Percentiles rank a stretch among this genome's conserved stretches.
Evolutionary conservation across 352 stramenopile genomes (phyloP).

Genomic region (Globisporangium lucens): DNA sequence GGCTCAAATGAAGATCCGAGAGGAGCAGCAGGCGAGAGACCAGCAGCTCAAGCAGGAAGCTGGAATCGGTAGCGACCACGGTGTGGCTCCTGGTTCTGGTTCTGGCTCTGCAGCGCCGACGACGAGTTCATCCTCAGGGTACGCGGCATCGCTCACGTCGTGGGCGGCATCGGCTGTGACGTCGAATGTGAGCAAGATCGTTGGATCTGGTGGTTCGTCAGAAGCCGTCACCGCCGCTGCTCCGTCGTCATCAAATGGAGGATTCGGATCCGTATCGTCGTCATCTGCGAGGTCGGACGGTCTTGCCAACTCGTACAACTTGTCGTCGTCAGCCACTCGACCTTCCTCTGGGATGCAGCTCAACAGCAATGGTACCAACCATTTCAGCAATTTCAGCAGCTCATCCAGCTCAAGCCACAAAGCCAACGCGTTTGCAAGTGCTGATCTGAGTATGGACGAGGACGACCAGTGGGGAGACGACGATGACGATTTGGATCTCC

Average conservation of each 20-base stretch:
- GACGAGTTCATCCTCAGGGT: conserved; percentile 29
- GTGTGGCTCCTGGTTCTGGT: neutral
- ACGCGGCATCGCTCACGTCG: conserved; percentile 66
- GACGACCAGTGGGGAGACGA: conserved; percentile 60
- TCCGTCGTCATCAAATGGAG: conserved; percentile 6
- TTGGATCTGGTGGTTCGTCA: conserved; percentile 32
- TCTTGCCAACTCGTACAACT: conserved; percentile 6
- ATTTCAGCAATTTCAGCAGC: neutral
- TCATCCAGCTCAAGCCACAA: conserved; percentile 9
- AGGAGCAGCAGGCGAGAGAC: conserved; percentile 60
- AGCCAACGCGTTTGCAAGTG: conserved; percentile 35
- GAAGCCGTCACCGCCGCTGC: neutral
- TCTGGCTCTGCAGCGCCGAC: conserved; percentile 24
- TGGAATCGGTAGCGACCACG: conserved; percentile 19
- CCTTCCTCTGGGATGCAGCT: conserved; percentile 16
- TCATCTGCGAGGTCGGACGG: conserved; percentile 20
- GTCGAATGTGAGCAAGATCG: conserved; percentile 68
- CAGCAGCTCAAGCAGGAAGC: conserved; percentile 52
- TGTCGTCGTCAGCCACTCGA: neutral
- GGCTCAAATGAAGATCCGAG: conserved; percentile 74
- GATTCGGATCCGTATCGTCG: conserved; percentile 9
- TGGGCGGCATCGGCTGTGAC: conserved; percentile 68
- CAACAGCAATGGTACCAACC: conserved; percentile 2
- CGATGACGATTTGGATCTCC: conserved; percentile 51
- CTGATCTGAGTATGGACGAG: conserved; percentile 49